phyloP scores from a whole-genome alignment of 2,329 filamentous ascomycete genomes.

The Calonectria leucothoes region DNA sequence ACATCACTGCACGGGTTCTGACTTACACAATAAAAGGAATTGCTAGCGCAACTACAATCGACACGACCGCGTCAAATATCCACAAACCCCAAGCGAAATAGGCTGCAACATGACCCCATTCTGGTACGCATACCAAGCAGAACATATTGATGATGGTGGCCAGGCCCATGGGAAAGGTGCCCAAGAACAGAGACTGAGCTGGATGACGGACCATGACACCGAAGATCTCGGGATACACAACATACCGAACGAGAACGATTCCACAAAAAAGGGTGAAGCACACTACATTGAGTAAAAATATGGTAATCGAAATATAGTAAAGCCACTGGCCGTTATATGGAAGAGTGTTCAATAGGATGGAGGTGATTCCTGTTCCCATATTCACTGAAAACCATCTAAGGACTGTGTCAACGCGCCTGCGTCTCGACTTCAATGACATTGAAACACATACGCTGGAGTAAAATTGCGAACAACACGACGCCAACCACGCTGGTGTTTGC shows the following conservation, averaged over 20 bases:
- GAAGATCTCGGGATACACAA: conserved; percentile 71
- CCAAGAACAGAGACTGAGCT: conserved; percentile 71
- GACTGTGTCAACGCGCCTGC: background rate
- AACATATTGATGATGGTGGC: conserved; percentile 72
- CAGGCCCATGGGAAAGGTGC: conserved; percentile 72
- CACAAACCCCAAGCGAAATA: conserved; percentile 64
- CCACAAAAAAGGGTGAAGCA: conserved; percentile 63
- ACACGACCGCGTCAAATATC: conserved; percentile 62
- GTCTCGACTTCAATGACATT: background rate
- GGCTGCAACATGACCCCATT: conserved; percentile 66
- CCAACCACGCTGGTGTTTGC: background rate
- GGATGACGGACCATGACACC: conserved; percentile 70
- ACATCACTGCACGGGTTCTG: no score
- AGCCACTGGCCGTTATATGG: conserved; percentile 67
- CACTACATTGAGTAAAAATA: conserved; percentile 67
- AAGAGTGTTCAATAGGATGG: conserved; percentile 67
- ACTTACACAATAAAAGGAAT: conserved; percentile 58
- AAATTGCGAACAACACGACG: background rate
- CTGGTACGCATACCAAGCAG: conserved; percentile 64
- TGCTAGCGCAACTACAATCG: conserved; percentile 51
- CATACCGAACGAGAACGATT: conserved; percentile 67
- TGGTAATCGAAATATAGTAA: conserved; percentile 64
- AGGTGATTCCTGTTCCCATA: conserved; percentile 75
- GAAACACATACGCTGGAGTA: background rate
- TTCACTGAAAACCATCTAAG: conserved; percentile 54